Evolutionary conservation across 257 asterid genomes (phyloP), one percentile per base, ranked within the genome.

Genomic region (Ilex aquifolium): DNA sequence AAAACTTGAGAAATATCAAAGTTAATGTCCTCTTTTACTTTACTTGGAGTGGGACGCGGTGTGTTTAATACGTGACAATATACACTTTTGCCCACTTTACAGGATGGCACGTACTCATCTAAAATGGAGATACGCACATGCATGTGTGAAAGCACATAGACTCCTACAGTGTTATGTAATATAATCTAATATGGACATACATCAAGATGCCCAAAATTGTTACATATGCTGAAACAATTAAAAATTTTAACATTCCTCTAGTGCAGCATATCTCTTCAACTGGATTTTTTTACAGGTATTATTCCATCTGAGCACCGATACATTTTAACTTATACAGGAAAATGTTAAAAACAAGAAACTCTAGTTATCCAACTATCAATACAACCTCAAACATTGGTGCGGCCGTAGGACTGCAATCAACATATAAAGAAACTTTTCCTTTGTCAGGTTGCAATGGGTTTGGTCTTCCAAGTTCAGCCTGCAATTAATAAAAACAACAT

Each of bases 401-500:
- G 11, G 97, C 97, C 1, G 86, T 89, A 10, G 99, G 93, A 79
- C 96, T 85, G 87, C 97, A 92, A 68, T 89, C 97, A 52, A 89
- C 91, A 65, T 71, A 74, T 68, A 87, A 79, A 40, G 77, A 89
- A 76, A 83, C 93, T 68, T 78, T 85, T 65, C 98, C 99, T 69
- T 85, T 81, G 70, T 82, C 94, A 10, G 95, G 99, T 69, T 83
- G 76, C 48, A 88, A 80, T 12, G 78, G 62, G 64, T 59, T 80
- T 4, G 99, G 97, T 76, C 46, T 92, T 61, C 97, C 99, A 57
- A 92, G 91, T 78, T 92, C 91, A 63, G 97, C 99, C 97, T 92
- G 78, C 59, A 82, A 72, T 49, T 53, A 46, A 73, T 59, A 60
- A 44, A 64, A 63, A 2, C 32, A 46, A 51, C 51, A n/a, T 53